Evolutionary conservation across 2,329 filamentous ascomycete species (phyloP), one percentile per base, ranked within the genome.

Genomic region (Hypoxylon rubiginosum): DNA sequence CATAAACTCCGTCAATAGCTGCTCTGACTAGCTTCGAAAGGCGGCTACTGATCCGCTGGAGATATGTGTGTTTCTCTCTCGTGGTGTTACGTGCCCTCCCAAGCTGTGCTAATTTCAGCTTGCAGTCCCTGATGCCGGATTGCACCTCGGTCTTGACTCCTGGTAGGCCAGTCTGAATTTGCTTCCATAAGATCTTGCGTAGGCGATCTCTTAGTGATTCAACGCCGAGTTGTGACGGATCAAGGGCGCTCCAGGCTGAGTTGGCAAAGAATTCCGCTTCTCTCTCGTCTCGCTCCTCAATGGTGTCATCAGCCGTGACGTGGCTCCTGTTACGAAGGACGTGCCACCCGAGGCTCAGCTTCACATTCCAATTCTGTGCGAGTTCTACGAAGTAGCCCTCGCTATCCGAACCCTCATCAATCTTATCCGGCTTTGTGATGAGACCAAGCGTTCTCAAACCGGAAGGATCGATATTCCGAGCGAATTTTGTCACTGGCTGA

Each of bases 401-500:
- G 19, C 67, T 73, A 0, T 73, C 71, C 3, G 76, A 75, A 46
- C 67, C 72, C 0, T 51, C 7, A 17, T 69, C 64, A 2, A 74
- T 62, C 17, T 60, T 71, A 63, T 85, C 83, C 1, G 81, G 81
- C 68, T 85, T 85, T 0, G 83, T 85, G 64, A 85, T 82, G 61
- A 85, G 79, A 2, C 84, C 84, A 1, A 86, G 69, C 0, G 84
- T 86, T 6, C 84, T 80, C 9, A n/a, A 48, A 3, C 76, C 74
- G 1, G 34, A 53, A 0, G 62, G 63, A 50, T 80, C 77, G 11
- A 71, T 72, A 0, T 65, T 43, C 0, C 73, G 71, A 6, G 75
- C 74, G 17, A 76, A 66, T 62, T 76, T 79, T 1, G 86, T 72
- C 13, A 91, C 82, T 6, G 81, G 76, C 72, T 90, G 88, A 56